These are phyloP conservation scores for Diospyros lotus DNA, from an alignment of 148 eudicot species.

Conservation along the genomic window DNA sequence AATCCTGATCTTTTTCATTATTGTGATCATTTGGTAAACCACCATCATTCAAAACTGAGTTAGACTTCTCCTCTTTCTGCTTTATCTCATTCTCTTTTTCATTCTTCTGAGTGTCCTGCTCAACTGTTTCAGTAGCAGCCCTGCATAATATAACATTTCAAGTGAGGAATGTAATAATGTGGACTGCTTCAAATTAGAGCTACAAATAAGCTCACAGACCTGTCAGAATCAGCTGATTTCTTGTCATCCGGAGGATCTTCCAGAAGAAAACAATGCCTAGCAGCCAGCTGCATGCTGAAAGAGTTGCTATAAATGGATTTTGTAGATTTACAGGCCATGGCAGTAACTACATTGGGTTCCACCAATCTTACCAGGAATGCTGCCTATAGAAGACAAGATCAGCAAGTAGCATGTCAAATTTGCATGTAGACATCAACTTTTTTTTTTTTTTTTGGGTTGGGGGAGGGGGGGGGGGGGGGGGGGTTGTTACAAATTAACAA, in stretches of 20 bases:
- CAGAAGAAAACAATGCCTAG: constrained; percentile 77
- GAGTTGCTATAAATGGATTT: constrained; percentile 50
- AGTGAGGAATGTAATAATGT: constrained; percentile 9
- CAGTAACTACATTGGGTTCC: constrained; percentile 62
- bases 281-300: constrained; percentile 62
- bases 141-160: constrained; percentile 38
- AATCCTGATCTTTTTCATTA: constrained; percentile 25
- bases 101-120: constrained; percentile 31
- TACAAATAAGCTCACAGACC: constrained; percentile 34
- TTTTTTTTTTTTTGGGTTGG: too few species aligned
- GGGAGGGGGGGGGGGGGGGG: too few species aligned
- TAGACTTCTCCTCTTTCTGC: constrained; percentile 23
- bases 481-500: too few species aligned
- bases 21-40: constrained; percentile 20
- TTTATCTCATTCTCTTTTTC: constrained; percentile 24
- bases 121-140: constrained; percentile 32
- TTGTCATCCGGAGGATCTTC: constrained; percentile 76
- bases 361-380: constrained; percentile 66
- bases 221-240: constrained; percentile 38
- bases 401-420: constrained; percentile 5
- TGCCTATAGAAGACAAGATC: constrained; percentile 45
- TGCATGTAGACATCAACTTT: neutral
- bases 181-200: constrained; percentile 6
- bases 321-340: constrained; percentile 48
- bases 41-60: constrained; percentile 14